phyloP scores from a whole-genome alignment of 2,329 filamentous ascomycete genomes.

The Graphiopsis chlorocephala region DNA sequence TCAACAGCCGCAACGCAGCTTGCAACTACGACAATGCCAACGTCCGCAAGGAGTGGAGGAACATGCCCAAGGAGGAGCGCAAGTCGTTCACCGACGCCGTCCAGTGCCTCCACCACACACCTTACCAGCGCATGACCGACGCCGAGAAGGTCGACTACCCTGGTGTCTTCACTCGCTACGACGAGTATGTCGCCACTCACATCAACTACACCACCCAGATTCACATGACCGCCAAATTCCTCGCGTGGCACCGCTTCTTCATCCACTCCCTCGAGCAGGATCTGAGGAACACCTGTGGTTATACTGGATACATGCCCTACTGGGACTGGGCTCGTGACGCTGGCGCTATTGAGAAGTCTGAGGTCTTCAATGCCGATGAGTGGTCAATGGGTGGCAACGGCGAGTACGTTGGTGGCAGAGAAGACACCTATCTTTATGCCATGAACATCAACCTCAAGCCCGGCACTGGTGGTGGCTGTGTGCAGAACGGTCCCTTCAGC shows the following conservation, averaged over 20 bases:
- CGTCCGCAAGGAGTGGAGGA: constrained; percentile 16
- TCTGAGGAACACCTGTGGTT: constrained; percentile 38
- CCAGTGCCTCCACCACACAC: constrained; percentile 21
- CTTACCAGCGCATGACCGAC: constrained; percentile 11
- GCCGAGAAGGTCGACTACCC: constrained; percentile 15
- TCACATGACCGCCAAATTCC: constrained; percentile 31
- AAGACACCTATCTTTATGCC: constrained; percentile 37
- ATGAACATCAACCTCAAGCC: constrained; percentile 51
- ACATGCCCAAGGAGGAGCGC: constrained; percentile 17
- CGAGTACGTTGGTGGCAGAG: constrained; percentile 17
- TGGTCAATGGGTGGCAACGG: constrained; percentile 35
- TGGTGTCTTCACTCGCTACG: constrained; percentile 21
- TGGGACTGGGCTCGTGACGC: constrained; percentile 53
- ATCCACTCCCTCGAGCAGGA: constrained; percentile 40
- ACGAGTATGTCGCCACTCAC: constrained; percentile 24
- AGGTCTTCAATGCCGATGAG: constrained; percentile 53
- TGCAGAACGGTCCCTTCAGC: constrained; percentile 50
- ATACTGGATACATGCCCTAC: constrained; percentile 43
- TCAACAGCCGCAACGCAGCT: neutral
- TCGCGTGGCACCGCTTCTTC: constrained; percentile 39
- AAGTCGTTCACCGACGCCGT: constrained; percentile 21
- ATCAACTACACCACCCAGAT: constrained; percentile 21
- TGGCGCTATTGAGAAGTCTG: constrained; percentile 40
- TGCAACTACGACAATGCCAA: constrained; percentile 21
- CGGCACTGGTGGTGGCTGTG: constrained; percentile 54